Conservation (phyloP, 805 yeast species). For the Teunomyces cretensis region DNA sequence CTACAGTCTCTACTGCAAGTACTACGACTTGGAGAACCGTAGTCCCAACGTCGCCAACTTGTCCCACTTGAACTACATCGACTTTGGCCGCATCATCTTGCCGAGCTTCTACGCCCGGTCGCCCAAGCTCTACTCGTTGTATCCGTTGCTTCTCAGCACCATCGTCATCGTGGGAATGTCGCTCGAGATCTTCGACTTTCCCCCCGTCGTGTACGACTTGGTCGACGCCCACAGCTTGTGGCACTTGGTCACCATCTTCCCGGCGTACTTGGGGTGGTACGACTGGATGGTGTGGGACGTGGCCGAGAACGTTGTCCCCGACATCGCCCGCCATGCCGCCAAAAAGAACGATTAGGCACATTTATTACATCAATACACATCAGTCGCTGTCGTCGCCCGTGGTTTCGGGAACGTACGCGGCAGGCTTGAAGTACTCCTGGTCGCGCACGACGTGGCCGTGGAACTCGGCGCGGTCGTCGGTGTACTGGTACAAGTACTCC, state of each 20-base stretch:
- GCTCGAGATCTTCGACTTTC: constrained; percentile 88
- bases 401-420: constrained; percentile 57
- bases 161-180: constrained; percentile 73
- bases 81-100: constrained; percentile 20
- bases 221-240: constrained; percentile 92
- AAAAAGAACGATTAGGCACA: neutral
- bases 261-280: constrained; percentile 41
- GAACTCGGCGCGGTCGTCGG: constrained; percentile 57
- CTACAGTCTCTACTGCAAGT: constrained; percentile 30
- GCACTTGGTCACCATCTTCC: constrained; percentile 80
- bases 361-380: neutral
- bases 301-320: constrained; percentile 25
- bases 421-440: constrained; percentile 73
- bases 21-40: constrained; percentile 24
- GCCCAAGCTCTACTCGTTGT: constrained; percentile 38
- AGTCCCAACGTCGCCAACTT: constrained; percentile 10
- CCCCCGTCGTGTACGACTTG: constrained; percentile 59
- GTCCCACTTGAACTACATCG: constrained; percentile 30
- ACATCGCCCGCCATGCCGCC: neutral
- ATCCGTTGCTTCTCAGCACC: constrained; percentile 35
- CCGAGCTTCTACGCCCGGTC: constrained; percentile 33
- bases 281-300: constrained; percentile 48
- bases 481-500: constrained; percentile 78
- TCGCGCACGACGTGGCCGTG: constrained; percentile 41
- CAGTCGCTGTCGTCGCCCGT: constrained; percentile 21